Base-by-base conservation (phyloP, 202 grass and related monocot genomes). In the Zizania palustris region DNA sequence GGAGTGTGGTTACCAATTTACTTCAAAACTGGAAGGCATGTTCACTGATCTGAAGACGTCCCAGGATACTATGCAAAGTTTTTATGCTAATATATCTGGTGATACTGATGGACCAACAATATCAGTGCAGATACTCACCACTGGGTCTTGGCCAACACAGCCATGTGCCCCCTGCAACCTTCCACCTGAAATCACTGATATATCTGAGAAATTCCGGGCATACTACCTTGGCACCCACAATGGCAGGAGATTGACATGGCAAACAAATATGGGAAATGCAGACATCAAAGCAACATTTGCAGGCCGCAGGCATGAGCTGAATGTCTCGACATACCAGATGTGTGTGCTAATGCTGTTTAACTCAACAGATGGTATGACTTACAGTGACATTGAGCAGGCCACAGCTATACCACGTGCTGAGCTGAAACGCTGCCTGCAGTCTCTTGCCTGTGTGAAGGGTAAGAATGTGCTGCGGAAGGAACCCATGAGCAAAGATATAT, bases 311-410 rank as follows among this genome's bases (percentile, higher is more conserved):
- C 90, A 93, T 60, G 90, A 93, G 80, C 67, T 93, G 45, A 93
- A 93, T 72, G 90, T 93, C 45, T 93, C 90, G 7, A 89, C 90
- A 36, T 87, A 93, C 70, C 90, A 93, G 88, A 89, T 93, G 86
- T 93, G 90, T 70, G 84, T 93, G 28, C 46, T 93, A 15, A 87
- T 93, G 86, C 67, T 89, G 6, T 93, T 93, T 41, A 89, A 87
- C 41, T 75, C 86, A 5, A 55, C 60, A 2, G 90, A 89, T 58
- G 35, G 45, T 68, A 76, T 89, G 45, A 82, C 76, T 9, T 89
- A 87, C 62, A 46, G 46, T 64, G 90, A 93, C 50, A 87, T 93
- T 0, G 80, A 93, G 19, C 83, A 86, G 72, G 80, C 71, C 3
- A 89, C 86, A 68, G 80, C 83, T 28, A 93, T 93, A 60, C 90